phyloP scores from a whole-genome alignment of 2,329 filamentous ascomycete species.

The Didymella arachidicola region DNA sequence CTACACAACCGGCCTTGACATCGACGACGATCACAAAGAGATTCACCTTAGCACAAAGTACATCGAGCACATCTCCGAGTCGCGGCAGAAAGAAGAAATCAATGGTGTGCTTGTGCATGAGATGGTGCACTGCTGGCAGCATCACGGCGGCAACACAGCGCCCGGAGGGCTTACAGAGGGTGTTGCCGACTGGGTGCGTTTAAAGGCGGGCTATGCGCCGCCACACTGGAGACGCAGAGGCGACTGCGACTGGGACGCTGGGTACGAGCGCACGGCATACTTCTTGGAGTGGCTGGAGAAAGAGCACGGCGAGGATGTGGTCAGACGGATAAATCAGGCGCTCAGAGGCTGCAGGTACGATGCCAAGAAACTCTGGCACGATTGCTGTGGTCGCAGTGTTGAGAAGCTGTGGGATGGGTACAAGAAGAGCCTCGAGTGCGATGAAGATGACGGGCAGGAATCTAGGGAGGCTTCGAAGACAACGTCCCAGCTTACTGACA shows the following conservation, averaged over 20 bases:
- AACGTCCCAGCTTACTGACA: background rate
- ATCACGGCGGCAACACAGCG: constrained; percentile 67
- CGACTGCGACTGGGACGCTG: constrained; percentile 78
- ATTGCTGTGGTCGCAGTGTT: constrained; percentile 71
- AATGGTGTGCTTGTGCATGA: constrained; percentile 88
- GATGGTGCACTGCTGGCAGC: constrained; percentile 94
- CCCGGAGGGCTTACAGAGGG: constrained; percentile 84
- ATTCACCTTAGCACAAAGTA: constrained; percentile 87
- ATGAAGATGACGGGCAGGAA: constrained; percentile 1
- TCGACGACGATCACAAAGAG: constrained; percentile 89
- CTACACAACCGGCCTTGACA: constrained; percentile 81
- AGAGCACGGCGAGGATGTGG: constrained; percentile 61
- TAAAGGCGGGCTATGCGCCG: constrained; percentile 75
- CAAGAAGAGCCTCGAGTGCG: constrained; percentile 56
- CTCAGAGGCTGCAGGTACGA: constrained; percentile 70
- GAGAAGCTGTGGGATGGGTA: constrained; percentile 80
- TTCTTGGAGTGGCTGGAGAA: constrained; percentile 87
- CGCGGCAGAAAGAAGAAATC: constrained; percentile 66
- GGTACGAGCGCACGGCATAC: constrained; percentile 90
- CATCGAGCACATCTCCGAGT: constrained; percentile 58
- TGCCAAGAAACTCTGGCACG: constrained; percentile 71
- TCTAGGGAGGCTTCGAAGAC: background rate
- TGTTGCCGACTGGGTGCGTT: constrained; percentile 89
- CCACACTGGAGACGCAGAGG: constrained; percentile 78
- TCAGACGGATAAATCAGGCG: constrained; percentile 69